Evolutionary conservation across 1,284 basidiomycete species (phyloP).

Genomic region (Singerocomus rubriflavus): DNA sequence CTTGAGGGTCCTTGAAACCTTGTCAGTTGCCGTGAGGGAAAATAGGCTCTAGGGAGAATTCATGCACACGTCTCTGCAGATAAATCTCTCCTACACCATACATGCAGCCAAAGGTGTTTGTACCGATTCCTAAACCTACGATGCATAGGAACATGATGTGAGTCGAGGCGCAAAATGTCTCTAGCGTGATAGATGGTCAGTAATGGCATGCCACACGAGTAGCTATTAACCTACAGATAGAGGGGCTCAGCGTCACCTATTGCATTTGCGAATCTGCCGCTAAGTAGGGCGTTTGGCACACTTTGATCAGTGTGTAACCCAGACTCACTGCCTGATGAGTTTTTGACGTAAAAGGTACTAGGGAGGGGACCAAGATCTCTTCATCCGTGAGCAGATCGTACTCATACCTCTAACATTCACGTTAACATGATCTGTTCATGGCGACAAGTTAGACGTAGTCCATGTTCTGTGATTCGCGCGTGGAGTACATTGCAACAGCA

Average conservation of each 20-base stretch:
- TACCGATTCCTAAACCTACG: constrained; percentile 42
- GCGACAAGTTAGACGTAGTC: constrained; percentile 30
- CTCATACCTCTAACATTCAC: constrained; percentile 34
- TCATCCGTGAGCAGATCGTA: constrained; percentile 46
- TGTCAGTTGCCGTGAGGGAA: constrained; percentile 2
- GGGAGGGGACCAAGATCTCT: constrained; percentile 38
- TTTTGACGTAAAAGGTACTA: constrained; percentile 44
- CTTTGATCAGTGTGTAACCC: background rate
- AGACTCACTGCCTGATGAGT: constrained; percentile 40
- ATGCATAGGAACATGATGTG: constrained; percentile 26
- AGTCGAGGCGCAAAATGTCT: constrained; percentile 34
- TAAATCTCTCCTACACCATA: constrained; percentile 47
- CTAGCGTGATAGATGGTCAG: constrained; percentile 16
- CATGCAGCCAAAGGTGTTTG: constrained; percentile 46
- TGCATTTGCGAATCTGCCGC: constrained; percentile 37
- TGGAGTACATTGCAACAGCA: constrained; percentile 44
- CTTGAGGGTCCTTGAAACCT: constrained; percentile 36
- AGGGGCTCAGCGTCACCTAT: constrained; percentile 34
- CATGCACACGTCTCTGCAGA: constrained; percentile 36
- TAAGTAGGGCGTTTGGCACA: background rate
- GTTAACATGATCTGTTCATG: background rate
- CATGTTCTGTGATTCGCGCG: constrained; percentile 37
- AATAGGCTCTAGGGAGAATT: background rate
- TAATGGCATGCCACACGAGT: background rate
- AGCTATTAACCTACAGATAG: constrained; percentile 37